Conservation (phyloP, 139 green algal genomes). For the Desmodesmus armatus region DNA sequence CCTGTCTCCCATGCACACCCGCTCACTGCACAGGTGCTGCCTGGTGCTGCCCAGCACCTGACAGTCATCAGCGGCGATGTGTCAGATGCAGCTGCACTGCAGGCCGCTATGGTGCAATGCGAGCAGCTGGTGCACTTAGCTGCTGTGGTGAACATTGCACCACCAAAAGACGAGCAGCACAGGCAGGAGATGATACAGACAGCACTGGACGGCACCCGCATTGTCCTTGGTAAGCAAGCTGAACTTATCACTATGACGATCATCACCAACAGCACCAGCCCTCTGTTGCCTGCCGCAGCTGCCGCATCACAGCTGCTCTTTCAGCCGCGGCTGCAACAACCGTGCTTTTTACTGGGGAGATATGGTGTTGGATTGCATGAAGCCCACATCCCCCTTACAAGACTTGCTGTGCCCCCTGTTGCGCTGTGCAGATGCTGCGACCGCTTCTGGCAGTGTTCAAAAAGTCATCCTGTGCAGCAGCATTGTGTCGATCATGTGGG, state of each 20-base stretch:
- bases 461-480: constrained; percentile 37
- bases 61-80: constrained; percentile 22
- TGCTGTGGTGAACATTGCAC: constrained; percentile 16
- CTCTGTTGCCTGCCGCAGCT: not conserved
- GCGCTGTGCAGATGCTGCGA: constrained; percentile 35
- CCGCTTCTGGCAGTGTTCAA: not conserved
- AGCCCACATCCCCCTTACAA: not conserved
- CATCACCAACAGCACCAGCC: not conserved
- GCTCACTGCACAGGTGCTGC: too few relatives aligned
- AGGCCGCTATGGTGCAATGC: not conserved
- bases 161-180: constrained; percentile 10
- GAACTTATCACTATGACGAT: not conserved
- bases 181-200: constrained; percentile 22
- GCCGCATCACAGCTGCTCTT: not conserved
- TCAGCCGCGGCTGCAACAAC: not conserved
- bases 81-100: not conserved
- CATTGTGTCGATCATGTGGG: constrained; percentile 33
- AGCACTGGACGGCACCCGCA: constrained; percentile 20
- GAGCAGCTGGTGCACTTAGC: constrained; percentile 36
- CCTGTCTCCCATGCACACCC: too few relatives aligned
- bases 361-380: not conserved
- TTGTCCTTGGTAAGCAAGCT: constrained; percentile 22
- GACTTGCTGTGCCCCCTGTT: not conserved
- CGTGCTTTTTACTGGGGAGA: too few relatives aligned
- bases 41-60: constrained; percentile 10